Evolutionary conservation across 2,329 filamentous ascomycete genomes (phyloP).

Genomic region (Sphaerulina populicola): DNA sequence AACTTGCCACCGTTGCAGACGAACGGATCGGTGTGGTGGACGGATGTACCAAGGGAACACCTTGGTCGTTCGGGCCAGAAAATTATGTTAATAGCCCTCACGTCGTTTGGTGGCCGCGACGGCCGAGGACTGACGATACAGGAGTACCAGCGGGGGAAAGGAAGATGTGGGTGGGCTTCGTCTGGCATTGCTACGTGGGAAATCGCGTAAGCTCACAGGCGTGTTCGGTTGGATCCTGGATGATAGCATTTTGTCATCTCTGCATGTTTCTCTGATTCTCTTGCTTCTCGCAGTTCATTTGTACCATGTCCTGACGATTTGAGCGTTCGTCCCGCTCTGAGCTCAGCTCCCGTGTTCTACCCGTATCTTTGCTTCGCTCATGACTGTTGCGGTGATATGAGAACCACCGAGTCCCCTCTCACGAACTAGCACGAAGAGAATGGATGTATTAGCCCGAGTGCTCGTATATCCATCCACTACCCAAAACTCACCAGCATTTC

Average conservation of each 20-base stretch:
- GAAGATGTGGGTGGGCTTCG: constrained; percentile 42
- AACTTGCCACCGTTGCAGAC: constrained; percentile 61
- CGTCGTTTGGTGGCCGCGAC: constrained; percentile 43
- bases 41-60: constrained; percentile 57
- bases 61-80: constrained; percentile 62
- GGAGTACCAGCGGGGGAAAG: constrained; percentile 43
- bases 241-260: no score
- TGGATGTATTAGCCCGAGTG: neutral
- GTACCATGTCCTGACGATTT: no score
- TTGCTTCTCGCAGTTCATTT: no score
- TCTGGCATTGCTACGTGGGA: constrained; percentile 49
- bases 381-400: constrained; percentile 38
- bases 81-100: constrained; percentile 57
- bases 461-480: neutral
- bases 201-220: constrained; percentile 32
- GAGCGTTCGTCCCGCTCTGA: no score
- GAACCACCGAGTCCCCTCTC: constrained; percentile 45
- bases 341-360: no score
- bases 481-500: constrained; percentile 62
- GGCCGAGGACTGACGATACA: constrained; percentile 45
- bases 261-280: no score
- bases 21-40: constrained; percentile 75
- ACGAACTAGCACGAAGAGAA: neutral
- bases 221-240: neutral
- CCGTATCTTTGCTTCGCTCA: neutral